Percentiles rank a stretch among this genome's conserved stretches.
These are phyloP conservation scores for Diaporthe eres DNA, from an alignment of 2,329 filamentous ascomycete genomes.

Conservation along the genomic window DNA sequence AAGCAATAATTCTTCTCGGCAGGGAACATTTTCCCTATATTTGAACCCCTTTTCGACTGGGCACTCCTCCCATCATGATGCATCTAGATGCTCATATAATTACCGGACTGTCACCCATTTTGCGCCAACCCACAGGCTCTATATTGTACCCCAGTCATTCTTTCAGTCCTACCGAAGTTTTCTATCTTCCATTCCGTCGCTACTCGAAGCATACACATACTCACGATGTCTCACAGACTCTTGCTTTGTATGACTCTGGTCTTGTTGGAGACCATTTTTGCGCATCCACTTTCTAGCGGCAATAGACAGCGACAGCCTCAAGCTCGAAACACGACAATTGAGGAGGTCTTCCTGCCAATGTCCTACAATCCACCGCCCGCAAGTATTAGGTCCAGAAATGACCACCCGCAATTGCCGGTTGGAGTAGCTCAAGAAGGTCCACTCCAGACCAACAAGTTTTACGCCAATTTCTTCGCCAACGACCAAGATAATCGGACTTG, in stretches of 20 bases:
- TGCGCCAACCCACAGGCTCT: background rate
- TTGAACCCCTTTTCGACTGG: no score
- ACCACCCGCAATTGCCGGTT: background rate
- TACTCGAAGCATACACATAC: background rate
- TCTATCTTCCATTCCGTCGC: background rate
- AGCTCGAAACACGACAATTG: background rate
- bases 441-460: slow-evolving; percentile 36
- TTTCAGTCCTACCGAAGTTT: background rate
- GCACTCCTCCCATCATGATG: no score
- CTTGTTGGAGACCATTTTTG: background rate
- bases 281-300: background rate
- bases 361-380: background rate
- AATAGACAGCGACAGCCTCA: background rate
- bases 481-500: slow-evolving; percentile 29
- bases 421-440: background rate
- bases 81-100: background rate
- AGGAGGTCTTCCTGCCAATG: background rate
- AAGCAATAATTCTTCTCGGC: background rate
- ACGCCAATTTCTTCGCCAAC: slow-evolving; percentile 35
- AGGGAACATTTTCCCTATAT: background rate
- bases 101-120: background rate
- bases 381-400: background rate
- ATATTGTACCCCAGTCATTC: background rate
- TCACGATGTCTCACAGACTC: background rate
- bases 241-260: background rate